Evolutionary conservation across 495 filamentous ascomycete species (phyloP), one percentile per base, ranked within the genome.

Genomic region (Annulohypoxylon maeteangense): DNA sequence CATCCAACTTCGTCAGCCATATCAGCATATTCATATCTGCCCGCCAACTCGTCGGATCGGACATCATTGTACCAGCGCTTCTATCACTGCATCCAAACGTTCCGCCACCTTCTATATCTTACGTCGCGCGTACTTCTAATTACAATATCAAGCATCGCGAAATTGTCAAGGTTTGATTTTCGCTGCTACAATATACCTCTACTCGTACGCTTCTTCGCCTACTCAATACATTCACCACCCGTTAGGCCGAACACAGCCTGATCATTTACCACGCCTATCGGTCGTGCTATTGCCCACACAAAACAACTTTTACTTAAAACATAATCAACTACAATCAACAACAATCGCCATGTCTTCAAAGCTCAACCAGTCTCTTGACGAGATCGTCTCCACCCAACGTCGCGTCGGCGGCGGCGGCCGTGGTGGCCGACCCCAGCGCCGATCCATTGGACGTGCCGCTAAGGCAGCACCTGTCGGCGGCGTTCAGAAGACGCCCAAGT

Each of bases 341-440:
- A 70, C 36, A 40, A 40, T 40, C 36, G 36, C 61, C n/a, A 97
- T 97, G 94, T 92, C 93, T 84, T 89, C 87, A 80, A 98, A 98
- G 83, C 90, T 99, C 72, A 93, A 98, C 79, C 88, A 94, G 84
- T 93, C 93, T 83, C 90, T 99, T 62, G 95, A 98, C 79, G 93
- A 97, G 82, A 97, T 99, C 80, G 87, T 98, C 86, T 91, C 89
- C 74, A 90, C 87, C 78, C 88, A 89, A 70, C 86, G 88, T 74
- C 84, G 81, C 55, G 82, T 78, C 77, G 87, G 85, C 65, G 78
- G 81, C 62, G 84, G 86, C 63, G 82, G 85, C 71, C 81, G 85
- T 76, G 83, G 85, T 74, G 83, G 83, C 61, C 79, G 40, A 44
- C 40, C 79, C 36, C 81, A 23, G 12, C 47, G 82, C 25, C 81